phyloP scores from a whole-genome alignment of 257 asterid genomes.

The Lithospermum erythrorhizon region DNA sequence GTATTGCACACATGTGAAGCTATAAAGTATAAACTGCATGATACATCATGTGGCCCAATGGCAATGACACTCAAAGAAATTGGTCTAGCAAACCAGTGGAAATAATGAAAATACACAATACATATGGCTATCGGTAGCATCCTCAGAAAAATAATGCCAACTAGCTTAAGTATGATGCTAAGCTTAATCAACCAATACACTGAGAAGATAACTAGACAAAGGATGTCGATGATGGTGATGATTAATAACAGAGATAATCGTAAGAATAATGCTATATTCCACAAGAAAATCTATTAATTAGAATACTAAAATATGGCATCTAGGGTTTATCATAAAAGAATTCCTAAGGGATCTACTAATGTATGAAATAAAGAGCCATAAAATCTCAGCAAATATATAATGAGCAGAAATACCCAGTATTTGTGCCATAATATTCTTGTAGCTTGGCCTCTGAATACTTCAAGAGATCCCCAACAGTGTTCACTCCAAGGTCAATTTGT shows the following conservation, averaged over 20 bases:
- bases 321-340: background rate
- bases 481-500: conserved; percentile 63
- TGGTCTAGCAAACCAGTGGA: background rate
- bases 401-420: conserved; percentile 66
- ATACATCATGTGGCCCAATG: background rate
- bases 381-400: conserved; percentile 4
- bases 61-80: background rate
- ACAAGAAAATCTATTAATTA: background rate
- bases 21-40: background rate
- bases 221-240: background rate
- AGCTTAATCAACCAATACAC: background rate
- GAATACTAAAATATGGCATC: background rate
- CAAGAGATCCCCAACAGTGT: conserved; percentile 85
- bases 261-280: background rate
- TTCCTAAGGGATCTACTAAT: background rate
- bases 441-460: conserved; percentile 77
- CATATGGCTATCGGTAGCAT: background rate
- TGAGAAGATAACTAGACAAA: background rate
- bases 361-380: background rate
- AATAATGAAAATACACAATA: background rate
- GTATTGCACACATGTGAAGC: background rate
- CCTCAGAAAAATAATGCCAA: background rate
- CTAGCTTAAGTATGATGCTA: too few species aligned
- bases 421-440: conserved; percentile 72
- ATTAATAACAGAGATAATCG: background rate